These are phyloP conservation scores for Erigeron canadensis DNA, from an alignment of 129 eudicot species.

Conservation along the genomic window DNA sequence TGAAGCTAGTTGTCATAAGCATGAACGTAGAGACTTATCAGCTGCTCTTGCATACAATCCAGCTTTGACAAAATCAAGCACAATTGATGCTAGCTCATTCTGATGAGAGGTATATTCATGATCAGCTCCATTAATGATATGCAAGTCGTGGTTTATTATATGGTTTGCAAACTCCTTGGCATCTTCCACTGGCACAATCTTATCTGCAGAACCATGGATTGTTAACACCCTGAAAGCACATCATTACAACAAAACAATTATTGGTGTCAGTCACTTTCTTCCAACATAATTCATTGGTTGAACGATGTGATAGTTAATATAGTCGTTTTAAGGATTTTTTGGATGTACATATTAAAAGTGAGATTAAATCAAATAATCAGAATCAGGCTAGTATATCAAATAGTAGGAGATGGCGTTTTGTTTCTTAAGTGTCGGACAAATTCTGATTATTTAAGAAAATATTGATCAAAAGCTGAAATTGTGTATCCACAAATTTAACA, in stretches of 20 bases:
- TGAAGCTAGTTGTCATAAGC: conserved; percentile 32
- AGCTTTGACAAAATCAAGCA: conserved; percentile 50
- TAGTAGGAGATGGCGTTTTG: not conserved
- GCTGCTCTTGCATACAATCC: conserved; percentile 6
- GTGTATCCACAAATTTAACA: not conserved
- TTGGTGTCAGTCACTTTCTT: not conserved
- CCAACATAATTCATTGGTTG: not conserved
- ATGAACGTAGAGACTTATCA: conserved; percentile 29
- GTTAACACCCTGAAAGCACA: conserved; percentile 60
- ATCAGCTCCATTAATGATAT: conserved; percentile 68
- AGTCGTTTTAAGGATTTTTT: not conserved
- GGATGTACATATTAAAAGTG: not conserved
- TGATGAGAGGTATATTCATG: conserved; percentile 72
- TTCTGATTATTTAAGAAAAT: not conserved
- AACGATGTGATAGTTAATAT: not conserved
- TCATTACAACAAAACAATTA: not conserved
- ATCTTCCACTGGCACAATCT: conserved; percentile 57
- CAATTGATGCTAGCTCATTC: conserved; percentile 48
- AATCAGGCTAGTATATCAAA: not conserved
- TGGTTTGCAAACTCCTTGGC: conserved; percentile 51
- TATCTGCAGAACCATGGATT: conserved; percentile 69
- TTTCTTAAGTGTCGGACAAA: not conserved
- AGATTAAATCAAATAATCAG: not conserved
- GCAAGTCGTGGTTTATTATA: conserved; percentile 54
- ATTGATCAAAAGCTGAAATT: not conserved